Evolutionary conservation across 2,329 filamentous ascomycete species (phyloP), one percentile per base, ranked within the genome.

Genomic region (Neurospora crassa): DNA sequence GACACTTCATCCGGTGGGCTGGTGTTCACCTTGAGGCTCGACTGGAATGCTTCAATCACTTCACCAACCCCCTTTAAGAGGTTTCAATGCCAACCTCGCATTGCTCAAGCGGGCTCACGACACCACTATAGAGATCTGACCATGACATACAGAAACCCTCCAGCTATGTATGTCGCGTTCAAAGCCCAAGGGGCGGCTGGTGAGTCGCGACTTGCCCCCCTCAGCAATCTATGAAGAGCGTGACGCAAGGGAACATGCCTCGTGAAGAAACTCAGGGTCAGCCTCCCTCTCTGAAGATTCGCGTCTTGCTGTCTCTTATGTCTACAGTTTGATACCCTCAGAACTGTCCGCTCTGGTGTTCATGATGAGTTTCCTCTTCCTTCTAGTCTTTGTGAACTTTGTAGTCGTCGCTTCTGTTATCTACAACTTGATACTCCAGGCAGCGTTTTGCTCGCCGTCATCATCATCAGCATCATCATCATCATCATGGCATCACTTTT

Each of bases 401-500:
- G 53, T 18, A 18, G 14, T 34, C 8, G 24, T 34, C 16, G 24
- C 53, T 18, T 63, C 29, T 63, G 53, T 34, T 18, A 37, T 16
- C 20, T 37, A 37, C 53, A 29, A 63, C 4, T 37, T 37, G 53
- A 37, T 70, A 67, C 18, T 63, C 12, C 16, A 42, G 41, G 16
- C 67, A 67, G 53, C 47, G 67, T 67, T 42, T 59, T 41, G 59
- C 69, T 67, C 42, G 67, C 53, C 43, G 29, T 67, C 14, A 53
- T 53, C 24, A 74, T 73, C 73, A 75, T 68, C 68, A 74, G 74
- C 67, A 73, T 75, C 75, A 73, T n/a, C n/a, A n/a, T 73, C 73
- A 75, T 68, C 68, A 74, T 74, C 72, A 77, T 76, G 75, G 74
- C 67, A 73, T 75, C 75, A 73, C 70, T 69, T 68, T 71, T 47